Evolutionary conservation across 768 basidiomycete species (phyloP).

Genomic region (Boletus eberwhitei): DNA sequence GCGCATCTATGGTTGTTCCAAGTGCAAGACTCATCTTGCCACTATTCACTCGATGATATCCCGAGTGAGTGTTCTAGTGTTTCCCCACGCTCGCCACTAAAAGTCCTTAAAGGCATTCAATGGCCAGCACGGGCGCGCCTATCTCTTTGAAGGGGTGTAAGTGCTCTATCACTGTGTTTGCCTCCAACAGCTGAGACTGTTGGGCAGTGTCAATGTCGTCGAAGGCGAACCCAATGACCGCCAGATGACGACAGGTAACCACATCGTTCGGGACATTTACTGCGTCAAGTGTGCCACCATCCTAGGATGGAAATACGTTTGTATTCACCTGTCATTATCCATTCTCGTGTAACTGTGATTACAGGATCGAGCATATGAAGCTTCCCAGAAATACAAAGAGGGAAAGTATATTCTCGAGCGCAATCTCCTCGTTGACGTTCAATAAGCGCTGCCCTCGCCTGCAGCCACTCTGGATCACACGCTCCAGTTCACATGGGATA

Average conservation of each 20-base stretch:
- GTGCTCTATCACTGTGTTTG: conserved; percentile 31
- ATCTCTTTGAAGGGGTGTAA: conserved; percentile 92
- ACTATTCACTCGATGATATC: conserved; percentile 90
- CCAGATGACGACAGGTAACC: conserved; percentile 95
- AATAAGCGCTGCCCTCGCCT: conserved; percentile 41
- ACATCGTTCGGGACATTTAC: conserved; percentile 93
- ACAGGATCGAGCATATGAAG: conserved; percentile 89
- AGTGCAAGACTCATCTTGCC: conserved; percentile 87
- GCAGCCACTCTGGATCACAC: conserved; percentile 5
- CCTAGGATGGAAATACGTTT: conserved; percentile 98
- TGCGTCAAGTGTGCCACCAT: conserved; percentile 85
- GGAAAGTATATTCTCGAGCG: conserved; percentile 97
- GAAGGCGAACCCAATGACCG: conserved; percentile 90
- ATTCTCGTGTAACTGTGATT: conserved; percentile 3
- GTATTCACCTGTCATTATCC: conserved; percentile 1
- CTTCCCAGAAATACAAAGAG: conserved; percentile 95
- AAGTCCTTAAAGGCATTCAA: conserved; percentile 75
- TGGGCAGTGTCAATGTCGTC: conserved; percentile 79
- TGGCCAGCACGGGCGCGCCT: conserved; percentile 93
- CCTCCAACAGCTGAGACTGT: conserved; percentile 5
- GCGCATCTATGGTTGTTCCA: conserved; percentile 84
- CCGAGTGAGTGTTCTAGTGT: conserved; percentile 49
- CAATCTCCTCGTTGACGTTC: conserved; percentile 82
- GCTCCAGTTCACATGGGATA: conserved; percentile 6
- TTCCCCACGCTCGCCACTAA: conserved; percentile 10